Conservation (phyloP, 805 yeast species). For the Schwanniomyces polymorphus region DNA sequence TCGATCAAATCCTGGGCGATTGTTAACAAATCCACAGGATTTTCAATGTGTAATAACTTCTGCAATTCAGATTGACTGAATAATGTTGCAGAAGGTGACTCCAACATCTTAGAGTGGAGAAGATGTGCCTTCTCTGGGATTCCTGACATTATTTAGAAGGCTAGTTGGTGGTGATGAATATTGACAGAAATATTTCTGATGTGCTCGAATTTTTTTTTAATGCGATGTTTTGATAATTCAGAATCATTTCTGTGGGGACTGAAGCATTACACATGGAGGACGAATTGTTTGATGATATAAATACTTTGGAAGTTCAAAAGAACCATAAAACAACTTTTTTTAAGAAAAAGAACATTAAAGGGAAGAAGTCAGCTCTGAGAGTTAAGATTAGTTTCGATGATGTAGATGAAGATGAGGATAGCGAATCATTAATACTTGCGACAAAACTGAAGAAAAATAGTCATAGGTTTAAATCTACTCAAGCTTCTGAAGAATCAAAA, state of each 20-base stretch:
- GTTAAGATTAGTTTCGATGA: slow-evolving; percentile 14
- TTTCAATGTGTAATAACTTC: slow-evolving; percentile 42
- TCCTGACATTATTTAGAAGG: slow-evolving; percentile 13
- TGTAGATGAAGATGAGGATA: slow-evolving; percentile 15
- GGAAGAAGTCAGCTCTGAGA: slow-evolving; percentile 4
- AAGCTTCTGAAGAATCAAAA: too few relatives aligned
- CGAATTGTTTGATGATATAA: slow-evolving; percentile 1
- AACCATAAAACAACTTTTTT: not conserved
- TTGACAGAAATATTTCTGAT: not conserved
- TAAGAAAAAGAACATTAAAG: slow-evolving; percentile 10
- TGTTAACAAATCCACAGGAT: slow-evolving; percentile 45
- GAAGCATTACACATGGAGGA: not conserved
- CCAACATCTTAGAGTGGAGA: slow-evolving; percentile 67
- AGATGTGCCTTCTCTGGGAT: slow-evolving; percentile 48
- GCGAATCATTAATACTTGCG: slow-evolving; percentile 2
- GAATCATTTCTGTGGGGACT: not conserved
- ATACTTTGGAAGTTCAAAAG: not conserved
- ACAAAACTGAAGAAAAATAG: not conserved
- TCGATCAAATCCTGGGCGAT: slow-evolving; percentile 54
- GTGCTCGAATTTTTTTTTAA: not conserved
- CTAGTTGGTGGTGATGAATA: not conserved
- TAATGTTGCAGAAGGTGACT: slow-evolving; percentile 45
- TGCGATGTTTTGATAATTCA: not conserved
- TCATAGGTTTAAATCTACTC: not conserved
- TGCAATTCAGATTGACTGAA: slow-evolving; percentile 73